Conservation (phyloP, 2,329 filamentous ascomycete species). For the Stachybotrys chartarum region DNA sequence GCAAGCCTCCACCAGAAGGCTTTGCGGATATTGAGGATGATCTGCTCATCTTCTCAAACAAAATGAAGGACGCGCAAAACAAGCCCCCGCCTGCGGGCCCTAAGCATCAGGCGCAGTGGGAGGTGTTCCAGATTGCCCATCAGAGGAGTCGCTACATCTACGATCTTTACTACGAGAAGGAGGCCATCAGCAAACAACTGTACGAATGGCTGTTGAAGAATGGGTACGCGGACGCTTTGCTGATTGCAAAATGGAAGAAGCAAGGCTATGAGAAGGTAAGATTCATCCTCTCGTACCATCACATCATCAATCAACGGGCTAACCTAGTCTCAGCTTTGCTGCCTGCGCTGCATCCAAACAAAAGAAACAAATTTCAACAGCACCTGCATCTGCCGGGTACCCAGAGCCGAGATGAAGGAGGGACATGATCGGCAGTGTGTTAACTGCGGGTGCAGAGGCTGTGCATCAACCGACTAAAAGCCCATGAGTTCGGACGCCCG, state of each 20-base stretch:
- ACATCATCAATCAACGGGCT: constrained; percentile 9
- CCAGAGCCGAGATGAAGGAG: constrained; percentile 82
- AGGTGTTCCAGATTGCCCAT: constrained; percentile 94
- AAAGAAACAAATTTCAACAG: constrained; percentile 99
- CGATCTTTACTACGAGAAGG: constrained; percentile 96
- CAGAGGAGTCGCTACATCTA: constrained; percentile 91
- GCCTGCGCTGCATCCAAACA: constrained; percentile 93
- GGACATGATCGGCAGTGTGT: constrained; percentile 89
- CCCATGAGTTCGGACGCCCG: not conserved
- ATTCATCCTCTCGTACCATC: not conserved
- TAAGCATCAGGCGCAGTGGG: constrained; percentile 90
- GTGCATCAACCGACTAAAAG: constrained; percentile 70
- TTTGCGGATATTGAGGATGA: constrained; percentile 86
- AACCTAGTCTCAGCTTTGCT: constrained; percentile 62
- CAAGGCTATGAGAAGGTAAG: constrained; percentile 93
- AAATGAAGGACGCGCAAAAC: constrained; percentile 94
- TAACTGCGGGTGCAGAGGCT: constrained; percentile 88
- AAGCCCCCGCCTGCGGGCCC: constrained; percentile 71
- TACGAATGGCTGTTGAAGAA: constrained; percentile 98
- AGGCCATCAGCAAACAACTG: constrained; percentile 83
- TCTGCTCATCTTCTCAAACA: constrained; percentile 77
- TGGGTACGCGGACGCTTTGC: constrained; percentile 84
- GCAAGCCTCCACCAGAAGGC: constrained; percentile 77
- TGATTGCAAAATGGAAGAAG: constrained; percentile 99
- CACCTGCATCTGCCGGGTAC: constrained; percentile 94